phyloP scores from a whole-genome alignment of 2,329 filamentous ascomycete species.

The Botrytis deweyae region DNA sequence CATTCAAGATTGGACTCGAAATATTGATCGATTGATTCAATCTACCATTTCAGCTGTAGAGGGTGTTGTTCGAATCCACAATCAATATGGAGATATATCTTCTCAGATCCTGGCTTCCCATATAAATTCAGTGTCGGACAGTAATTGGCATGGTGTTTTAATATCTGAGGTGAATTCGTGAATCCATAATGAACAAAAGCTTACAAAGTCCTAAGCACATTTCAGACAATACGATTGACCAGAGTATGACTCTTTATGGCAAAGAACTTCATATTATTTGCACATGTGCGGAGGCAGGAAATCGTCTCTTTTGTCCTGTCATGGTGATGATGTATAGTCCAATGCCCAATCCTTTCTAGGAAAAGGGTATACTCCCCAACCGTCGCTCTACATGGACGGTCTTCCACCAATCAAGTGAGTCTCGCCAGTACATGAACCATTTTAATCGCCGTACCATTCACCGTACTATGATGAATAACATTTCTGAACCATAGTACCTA shows the following conservation, averaged over 20 bases:
- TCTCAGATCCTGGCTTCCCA: background rate
- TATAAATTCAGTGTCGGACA: background rate
- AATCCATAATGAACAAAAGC: background rate
- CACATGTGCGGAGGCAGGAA: background rate
- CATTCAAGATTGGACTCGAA: background rate
- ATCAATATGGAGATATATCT: background rate
- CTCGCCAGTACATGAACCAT: background rate
- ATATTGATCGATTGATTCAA: background rate
- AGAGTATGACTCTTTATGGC: background rate
- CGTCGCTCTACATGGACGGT: background rate
- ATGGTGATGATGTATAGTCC: background rate
- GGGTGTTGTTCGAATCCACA: background rate
- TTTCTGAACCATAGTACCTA: background rate
- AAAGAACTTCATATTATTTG: background rate
- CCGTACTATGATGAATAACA: background rate
- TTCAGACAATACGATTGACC: background rate
- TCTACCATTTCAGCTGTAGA: background rate
- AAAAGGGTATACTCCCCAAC: background rate
- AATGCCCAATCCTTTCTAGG: background rate
- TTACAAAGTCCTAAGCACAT: background rate
- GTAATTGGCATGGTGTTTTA: rapidly evolving
- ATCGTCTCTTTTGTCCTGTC: background rate
- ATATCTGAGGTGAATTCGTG: background rate
- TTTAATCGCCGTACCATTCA: background rate
- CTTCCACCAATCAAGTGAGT: background rate